Evolutionary conservation across 2,329 filamentous ascomycete species (phyloP), one percentile per base, ranked within the genome.

Genomic region (Capronia epimyces): DNA sequence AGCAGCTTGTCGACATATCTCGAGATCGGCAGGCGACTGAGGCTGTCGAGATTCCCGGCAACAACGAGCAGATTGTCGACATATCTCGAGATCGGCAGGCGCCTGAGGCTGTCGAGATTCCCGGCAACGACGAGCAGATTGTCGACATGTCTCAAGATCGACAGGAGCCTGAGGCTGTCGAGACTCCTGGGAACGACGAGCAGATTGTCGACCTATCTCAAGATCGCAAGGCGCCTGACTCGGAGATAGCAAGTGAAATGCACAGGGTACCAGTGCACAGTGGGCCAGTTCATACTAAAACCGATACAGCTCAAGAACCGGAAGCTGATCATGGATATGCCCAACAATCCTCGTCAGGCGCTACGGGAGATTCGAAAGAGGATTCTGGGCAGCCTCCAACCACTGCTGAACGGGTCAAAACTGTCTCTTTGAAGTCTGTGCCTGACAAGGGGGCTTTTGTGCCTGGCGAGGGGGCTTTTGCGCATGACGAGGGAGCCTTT

Each of bases 121-220:
- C n/a, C n/a, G n/a, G n/a, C n/a, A n/a, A n/a, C n/a, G n/a, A n/a
- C n/a, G n/a, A n/a, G n/a, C n/a, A n/a, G n/a, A n/a, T n/a, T n/a
- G n/a, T n/a, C n/a, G n/a, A n/a, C n/a, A n/a, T n/a, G n/a, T n/a
- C n/a, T n/a, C n/a, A n/a, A n/a, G n/a, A n/a, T n/a, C n/a, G n/a
- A n/a, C n/a, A n/a, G n/a, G n/a, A n/a, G n/a, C n/a, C 34, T 15
- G 43, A 53, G 12, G 31, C 25, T 24, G 29, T 46, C 34, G 43
- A 55, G 13, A 13, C 22, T 15, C 40, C 46, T 12, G 24, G 44
- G 13, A 29, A 37, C 8, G 15, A 29, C 3, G 18, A 15, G 8
- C n/a, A 37, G 18, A 4, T 8, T 7, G 34, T 7, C 8, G 15
- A 20, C 13, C 1, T 29, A 13, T 29, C 27, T 1, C 36, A 5